Evolutionary conservation across 129 eudicot species (phyloP).

Genomic region (Centaurea solstitialis): DNA sequence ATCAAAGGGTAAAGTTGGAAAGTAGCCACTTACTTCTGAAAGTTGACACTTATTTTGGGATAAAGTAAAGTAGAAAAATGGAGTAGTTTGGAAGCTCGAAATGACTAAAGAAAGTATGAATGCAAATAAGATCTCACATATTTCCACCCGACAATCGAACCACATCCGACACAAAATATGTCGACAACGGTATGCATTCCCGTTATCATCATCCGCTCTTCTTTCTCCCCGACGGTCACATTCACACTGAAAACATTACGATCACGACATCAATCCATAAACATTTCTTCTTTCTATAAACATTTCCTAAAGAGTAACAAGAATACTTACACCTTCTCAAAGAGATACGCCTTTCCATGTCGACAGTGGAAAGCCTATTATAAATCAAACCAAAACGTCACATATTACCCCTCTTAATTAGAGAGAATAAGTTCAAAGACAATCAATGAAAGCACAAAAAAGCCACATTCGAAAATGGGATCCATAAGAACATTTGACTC

Average conservation of each 20-base stretch:
- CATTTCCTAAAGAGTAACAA: background rate
- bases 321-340: slow-evolving; percentile 67
- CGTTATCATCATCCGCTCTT: slow-evolving; percentile 86
- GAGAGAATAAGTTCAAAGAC: background rate
- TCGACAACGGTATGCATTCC: slow-evolving; percentile 84
- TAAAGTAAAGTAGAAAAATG: background rate
- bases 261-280: slow-evolving; percentile 7
- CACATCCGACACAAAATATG: slow-evolving; percentile 86
- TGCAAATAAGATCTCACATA: slow-evolving; percentile 47
- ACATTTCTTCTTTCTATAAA: background rate
- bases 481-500: background rate
- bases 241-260: slow-evolving; percentile 51
- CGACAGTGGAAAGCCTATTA: slow-evolving; percentile 73
- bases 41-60: background rate
- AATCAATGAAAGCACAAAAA: background rate
- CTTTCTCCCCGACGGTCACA: slow-evolving; percentile 71
- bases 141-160: slow-evolving; percentile 86
- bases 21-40: background rate
- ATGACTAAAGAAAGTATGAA: background rate
- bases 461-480: background rate
- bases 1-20: background rate
- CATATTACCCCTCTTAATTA: background rate
- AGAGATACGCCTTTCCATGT: slow-evolving; percentile 82
- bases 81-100: slow-evolving; percentile 1
- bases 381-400: background rate